These are phyloP conservation scores for Eimeria necatrix DNA, from an alignment of 169 alveolate genomes.

Conservation along the genomic window DNA sequence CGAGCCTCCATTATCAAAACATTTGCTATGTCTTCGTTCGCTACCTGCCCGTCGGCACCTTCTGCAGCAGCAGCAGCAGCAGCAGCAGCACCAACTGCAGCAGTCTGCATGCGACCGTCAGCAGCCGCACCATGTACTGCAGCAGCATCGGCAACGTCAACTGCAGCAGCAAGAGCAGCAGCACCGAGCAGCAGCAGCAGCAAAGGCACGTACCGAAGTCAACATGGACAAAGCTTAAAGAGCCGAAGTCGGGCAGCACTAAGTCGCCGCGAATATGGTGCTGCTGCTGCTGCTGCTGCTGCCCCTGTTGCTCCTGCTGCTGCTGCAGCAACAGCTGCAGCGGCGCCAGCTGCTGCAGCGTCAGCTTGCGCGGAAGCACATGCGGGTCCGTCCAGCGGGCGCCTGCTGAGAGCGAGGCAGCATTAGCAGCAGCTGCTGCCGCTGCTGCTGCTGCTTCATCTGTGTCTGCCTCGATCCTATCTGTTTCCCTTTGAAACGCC, in stretches of 20 bases:
- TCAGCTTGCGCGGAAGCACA: conserved; percentile 26
- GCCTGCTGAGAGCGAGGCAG: not conserved
- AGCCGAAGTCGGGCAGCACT: conserved; percentile 17
- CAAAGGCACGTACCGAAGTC: conserved; percentile 6
- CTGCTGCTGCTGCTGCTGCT: not conserved
- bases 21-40: conserved; percentile 35
- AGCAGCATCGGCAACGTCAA: not conserved
- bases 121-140: not conserved
- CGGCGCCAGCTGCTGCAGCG: not conserved
- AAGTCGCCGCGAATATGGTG: not conserved
- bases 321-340: conserved; percentile 1
- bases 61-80: conserved; percentile 39
- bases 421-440: not conserved
- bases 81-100: conserved; percentile 33
- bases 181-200: conserved; percentile 3
- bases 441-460: conserved; percentile 1
- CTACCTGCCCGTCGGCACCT: conserved; percentile 51
- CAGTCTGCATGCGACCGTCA: not conserved
- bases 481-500: not conserved
- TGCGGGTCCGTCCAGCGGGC: conserved; percentile 27
- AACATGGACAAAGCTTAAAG: conserved; percentile 7
- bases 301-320: not conserved
- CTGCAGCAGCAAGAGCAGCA: not conserved
- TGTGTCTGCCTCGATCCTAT: not conserved
- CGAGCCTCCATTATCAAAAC: conserved; percentile 15